Evolutionary conservation across 495 filamentous ascomycete genomes (phyloP), one percentile per base, ranked within the genome.

Genomic region (Neurospora tetrasperma): DNA sequence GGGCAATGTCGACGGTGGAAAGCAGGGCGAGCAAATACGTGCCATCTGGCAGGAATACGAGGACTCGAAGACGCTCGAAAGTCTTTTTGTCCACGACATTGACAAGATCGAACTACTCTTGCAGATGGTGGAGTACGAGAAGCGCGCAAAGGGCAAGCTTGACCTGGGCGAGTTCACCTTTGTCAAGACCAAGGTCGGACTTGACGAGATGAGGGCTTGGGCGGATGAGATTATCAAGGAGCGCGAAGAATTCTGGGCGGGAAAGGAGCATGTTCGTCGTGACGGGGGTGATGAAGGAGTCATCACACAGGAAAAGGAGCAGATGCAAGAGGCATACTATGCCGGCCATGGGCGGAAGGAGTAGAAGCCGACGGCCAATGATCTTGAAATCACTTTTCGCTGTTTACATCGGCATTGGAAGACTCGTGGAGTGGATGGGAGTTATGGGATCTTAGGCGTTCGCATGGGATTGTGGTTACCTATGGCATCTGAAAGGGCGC

Each of bases 51-150:
- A 94, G 75, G 96, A 99, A 80, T 99, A 99, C 80, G 96, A 99
- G 82, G 91, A 92, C 46, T 89, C 89, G 8, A 82, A 89, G 82
- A 98, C 96, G 39, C 82, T 89, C 44, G 94, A 98, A 82, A 90
- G 91, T 71, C 83, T 89, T 73, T 99, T 94, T 74, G 96, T 99
- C 18, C 96, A 99, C 78, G 96, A 98, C 83, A 88, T 99, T 71
- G 96, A 99, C 81, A 97, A 98, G 86, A 90, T 98, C 80, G 96
- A 99, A 83, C 83, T 99, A 44, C 80, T 99, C 66, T 82, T 96
- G 79, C 96, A 99, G 84, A 97, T 97, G 91, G 85, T 97, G 27
- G 96, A 99, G 80, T 99, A 99, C 79, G 96, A 99, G 87, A 92
- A 91, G 76, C 83, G 85, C 14, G 82, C 88, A 39, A 80, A 90